These are phyloP conservation scores for Dicorynia guianensis DNA, from an alignment of 306 rosid species.

Conservation along the genomic window DNA sequence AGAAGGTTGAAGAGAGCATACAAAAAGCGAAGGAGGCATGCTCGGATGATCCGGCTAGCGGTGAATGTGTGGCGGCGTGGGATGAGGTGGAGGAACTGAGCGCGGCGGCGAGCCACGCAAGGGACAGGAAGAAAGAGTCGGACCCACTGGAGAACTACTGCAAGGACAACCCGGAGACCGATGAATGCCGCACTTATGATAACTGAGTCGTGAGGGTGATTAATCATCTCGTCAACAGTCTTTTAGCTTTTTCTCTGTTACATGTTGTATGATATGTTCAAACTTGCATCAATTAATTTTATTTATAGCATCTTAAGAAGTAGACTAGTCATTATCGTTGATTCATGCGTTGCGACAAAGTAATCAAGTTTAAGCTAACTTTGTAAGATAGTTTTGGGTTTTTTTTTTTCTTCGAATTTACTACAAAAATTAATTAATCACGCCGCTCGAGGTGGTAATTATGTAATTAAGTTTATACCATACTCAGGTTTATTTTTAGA, in stretches of 20 bases:
- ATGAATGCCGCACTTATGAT: conserved; percentile 96
- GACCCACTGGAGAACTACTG: conserved; percentile 91
- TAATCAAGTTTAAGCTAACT: no score
- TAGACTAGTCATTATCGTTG: background rate
- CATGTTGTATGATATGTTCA: conserved; percentile 15
- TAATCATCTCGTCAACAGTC: background rate
- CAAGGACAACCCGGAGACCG: conserved; percentile 84
- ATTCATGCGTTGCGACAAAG: no score
- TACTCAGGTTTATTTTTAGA: no score
- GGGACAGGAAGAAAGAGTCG: conserved; percentile 57
- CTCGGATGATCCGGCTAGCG: conserved; percentile 63
- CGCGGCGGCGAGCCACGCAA: conserved; percentile 94
- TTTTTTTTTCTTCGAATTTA: no score
- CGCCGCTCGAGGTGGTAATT: no score
- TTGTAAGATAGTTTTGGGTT: no score
- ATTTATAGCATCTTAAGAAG: background rate
- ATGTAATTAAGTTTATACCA: no score
- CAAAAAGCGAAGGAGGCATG: conserved; percentile 82
- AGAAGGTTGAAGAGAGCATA: conserved; percentile 82
- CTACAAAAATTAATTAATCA: no score
- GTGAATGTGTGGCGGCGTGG: conserved; percentile 98
- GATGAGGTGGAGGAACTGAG: conserved; percentile 99
- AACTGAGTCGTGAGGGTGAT: conserved; percentile 48
- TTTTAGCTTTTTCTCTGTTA: conserved; percentile 15
- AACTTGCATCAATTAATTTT: conserved; percentile 30